Base-by-base conservation (phyloP, 2,329 filamentous ascomycete species). In the Fusarium algeriense region DNA sequence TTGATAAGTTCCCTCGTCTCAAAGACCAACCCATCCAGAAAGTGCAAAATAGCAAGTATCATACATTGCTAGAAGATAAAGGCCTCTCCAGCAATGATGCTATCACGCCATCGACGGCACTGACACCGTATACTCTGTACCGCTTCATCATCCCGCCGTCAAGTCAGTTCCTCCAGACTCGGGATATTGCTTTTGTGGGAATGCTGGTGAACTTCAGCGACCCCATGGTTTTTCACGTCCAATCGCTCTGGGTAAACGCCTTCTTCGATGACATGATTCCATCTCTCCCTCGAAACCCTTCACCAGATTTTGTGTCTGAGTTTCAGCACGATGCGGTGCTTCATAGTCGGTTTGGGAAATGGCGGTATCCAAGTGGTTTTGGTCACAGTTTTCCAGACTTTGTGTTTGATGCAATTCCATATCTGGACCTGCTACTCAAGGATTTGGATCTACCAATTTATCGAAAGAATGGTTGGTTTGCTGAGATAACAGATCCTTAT, bases 351-450 rank as follows among this genome's bases (percentile, higher is more conserved):
- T 95, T 91, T 77, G 90, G 91, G 7, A 89, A 86, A 70, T 91
- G 90, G 87, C 85, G 92, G 30, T 92, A 92, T 73, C 89, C 91
- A 2, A 85, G 83, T 6, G 92, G 91, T 1, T 90, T 89, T 75
- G 91, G 91, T 2, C 83, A 82, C 41, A 85, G 84, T 75, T 84
- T 86, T 63, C 90, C 90, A 0, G 92, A 93, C 77, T 90, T 94
- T 70, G 90, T 93, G 20, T 95, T 95, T 75, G 93, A 96, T 78
- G 87, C 87, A 0, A 78, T 95, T 58, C 92, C 92, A 7, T 96
- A 94, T 64, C 78, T 93, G 20, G 92, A 95, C 78, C 75, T 91
- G 75, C 78, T 95, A 76, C 77, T 93, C 65, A 80, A 82, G 7
- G 92, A 95, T 78, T 74, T 95, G 60, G 91, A 88, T 0, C 78